Conservation (phyloP, 78 protist genomes). For the Dictyostelium firmibasis region DNA sequence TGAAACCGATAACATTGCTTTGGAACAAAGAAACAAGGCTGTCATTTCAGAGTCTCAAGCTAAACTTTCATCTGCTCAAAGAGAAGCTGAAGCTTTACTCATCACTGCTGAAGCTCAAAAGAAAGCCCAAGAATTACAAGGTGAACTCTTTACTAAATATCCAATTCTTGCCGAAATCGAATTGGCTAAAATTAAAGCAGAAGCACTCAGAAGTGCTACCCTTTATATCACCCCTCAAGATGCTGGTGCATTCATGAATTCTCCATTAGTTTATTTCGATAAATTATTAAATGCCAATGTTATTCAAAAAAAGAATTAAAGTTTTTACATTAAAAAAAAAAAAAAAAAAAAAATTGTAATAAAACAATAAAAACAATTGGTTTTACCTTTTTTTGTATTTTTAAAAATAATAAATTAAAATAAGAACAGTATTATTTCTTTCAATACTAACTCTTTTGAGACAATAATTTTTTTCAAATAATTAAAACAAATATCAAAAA, state of each 20-base stretch:
- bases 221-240: slow-evolving; percentile 32
- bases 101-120: slow-evolving; percentile 39
- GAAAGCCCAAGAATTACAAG: slow-evolving; percentile 24
- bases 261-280: slow-evolving; percentile 23
- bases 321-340: too few species aligned
- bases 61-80: slow-evolving; percentile 32
- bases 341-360: too few species aligned
- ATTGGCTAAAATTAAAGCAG: slow-evolving; percentile 54
- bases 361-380: too few species aligned
- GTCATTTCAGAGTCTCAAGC: slow-evolving; percentile 49
- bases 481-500: too few species aligned
- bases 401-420: too few species aligned
- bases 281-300: neutral
- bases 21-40: slow-evolving; percentile 30
- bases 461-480: too few species aligned
- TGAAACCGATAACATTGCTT: slow-evolving; percentile 56
- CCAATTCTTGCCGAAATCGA: slow-evolving; percentile 28
- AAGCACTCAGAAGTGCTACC: slow-evolving; percentile 34
- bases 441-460: too few species aligned
- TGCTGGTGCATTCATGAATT: slow-evolving; percentile 22
- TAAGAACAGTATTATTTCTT: too few species aligned
- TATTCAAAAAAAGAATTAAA: neutral
- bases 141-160: slow-evolving; percentile 39
- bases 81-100: slow-evolving; percentile 47
- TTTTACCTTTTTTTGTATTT: too few species aligned